Evolutionary conservation across 495 filamentous ascomycete genomes (phyloP).

Genomic region (Staphylotrichum tortipilum): DNA sequence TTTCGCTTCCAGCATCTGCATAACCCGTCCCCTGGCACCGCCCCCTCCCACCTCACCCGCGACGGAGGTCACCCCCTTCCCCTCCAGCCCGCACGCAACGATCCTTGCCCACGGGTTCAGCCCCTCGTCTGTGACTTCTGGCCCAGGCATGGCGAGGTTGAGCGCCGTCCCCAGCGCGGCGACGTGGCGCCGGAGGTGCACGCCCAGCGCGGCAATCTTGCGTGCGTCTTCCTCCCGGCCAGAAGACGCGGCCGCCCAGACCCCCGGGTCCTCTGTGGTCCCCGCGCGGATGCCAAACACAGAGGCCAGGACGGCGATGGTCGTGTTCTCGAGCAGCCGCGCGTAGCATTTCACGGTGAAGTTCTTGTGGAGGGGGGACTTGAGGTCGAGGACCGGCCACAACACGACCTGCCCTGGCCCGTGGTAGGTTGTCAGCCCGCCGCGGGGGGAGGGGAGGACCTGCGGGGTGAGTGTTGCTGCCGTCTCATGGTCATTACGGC

Average conservation of each 20-base stretch:
- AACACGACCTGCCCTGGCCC: constrained; percentile 87
- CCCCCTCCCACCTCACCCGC: constrained; percentile 17
- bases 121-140: not conserved
- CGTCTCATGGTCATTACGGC: not conserved
- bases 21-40: too few species aligned
- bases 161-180: constrained; percentile 80
- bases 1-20: not conserved
- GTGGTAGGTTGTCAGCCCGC: constrained; percentile 91
- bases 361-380: constrained; percentile 24
- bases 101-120: constrained; percentile 52
- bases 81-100: constrained; percentile 77
- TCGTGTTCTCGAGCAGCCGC: constrained; percentile 62
- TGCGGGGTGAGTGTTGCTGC: not conserved
- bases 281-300: constrained; percentile 50
- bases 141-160: constrained; percentile 55
- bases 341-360: constrained; percentile 58
- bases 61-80: constrained; percentile 66
- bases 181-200: constrained; percentile 77
- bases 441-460: constrained; percentile 63
- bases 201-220: constrained; percentile 85
- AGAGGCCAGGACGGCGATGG: constrained; percentile 51
- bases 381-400: constrained; percentile 77
- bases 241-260: constrained; percentile 51
- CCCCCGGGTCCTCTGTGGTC: constrained; percentile 70
- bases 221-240: constrained; percentile 22